Evolutionary conservation across 306 rosid genomes (phyloP).

Genomic region (Inga laurina): DNA sequence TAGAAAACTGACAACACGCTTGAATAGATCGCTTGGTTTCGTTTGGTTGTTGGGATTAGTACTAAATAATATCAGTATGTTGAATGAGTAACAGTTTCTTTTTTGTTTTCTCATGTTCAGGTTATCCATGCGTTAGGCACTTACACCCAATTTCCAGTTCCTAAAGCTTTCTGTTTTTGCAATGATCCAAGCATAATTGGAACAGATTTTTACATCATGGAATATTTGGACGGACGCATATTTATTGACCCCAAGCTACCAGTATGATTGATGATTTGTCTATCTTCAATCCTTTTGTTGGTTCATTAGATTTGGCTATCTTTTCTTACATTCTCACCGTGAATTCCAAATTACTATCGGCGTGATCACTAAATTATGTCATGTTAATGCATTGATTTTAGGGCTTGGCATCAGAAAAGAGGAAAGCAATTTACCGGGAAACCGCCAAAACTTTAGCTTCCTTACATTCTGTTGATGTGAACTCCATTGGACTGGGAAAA

Average conservation of each 20-base stretch:
- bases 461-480: constrained; percentile 73
- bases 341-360: constrained; percentile 2
- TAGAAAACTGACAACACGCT: background rate
- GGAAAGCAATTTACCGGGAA: constrained; percentile 69
- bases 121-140: constrained; percentile 80
- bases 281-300: background rate
- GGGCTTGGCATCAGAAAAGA: constrained; percentile 72
- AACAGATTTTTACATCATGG: constrained; percentile 91
- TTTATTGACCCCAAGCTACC: constrained; percentile 71
- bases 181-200: constrained; percentile 77
- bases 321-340: background rate
- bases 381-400: constrained; percentile 28
- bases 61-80: background rate
- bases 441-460: constrained; percentile 71
- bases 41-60: background rate
- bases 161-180: constrained; percentile 82
- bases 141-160: constrained; percentile 79
- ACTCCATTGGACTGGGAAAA: constrained; percentile 76
- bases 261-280: constrained; percentile 54
- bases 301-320: background rate
- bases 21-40: background rate
- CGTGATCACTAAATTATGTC: constrained; percentile 32
- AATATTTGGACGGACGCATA: constrained; percentile 89
- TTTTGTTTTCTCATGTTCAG: constrained; percentile 35
- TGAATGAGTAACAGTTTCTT: background rate